Percentiles rank a stretch among this genome's conserved stretches.
These are phyloP conservation scores for Colletotrichum euphorbiae DNA, from an alignment of 2,329 filamentous ascomycete species.

Conservation along the genomic window DNA sequence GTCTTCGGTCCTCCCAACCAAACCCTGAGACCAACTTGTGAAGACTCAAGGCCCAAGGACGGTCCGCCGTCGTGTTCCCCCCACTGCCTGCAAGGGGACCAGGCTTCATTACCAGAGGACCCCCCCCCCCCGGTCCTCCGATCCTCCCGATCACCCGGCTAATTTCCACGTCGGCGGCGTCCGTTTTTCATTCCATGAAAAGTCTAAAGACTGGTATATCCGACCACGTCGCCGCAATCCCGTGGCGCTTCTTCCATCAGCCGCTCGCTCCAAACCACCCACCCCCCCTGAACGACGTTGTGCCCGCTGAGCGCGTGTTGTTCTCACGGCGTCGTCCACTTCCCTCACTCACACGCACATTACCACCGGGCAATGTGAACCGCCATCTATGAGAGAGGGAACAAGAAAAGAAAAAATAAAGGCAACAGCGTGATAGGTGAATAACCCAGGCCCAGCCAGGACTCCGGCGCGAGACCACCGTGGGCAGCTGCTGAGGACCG, in stretches of 20 bases:
- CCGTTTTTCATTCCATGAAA: not conserved
- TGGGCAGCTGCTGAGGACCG: not conserved
- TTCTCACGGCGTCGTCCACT: too few relatives aligned
- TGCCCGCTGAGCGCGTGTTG: too few relatives aligned
- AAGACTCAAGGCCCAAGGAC: too few relatives aligned
- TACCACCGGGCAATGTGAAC: too few relatives aligned
- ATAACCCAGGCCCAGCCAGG: too few relatives aligned
- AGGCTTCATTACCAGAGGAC: conserved; percentile 2
- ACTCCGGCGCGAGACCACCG: too few relatives aligned
- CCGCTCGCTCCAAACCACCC: too few relatives aligned
- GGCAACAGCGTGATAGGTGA: too few relatives aligned
- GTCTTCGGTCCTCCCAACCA: not conserved
- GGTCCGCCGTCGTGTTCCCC: not conserved
- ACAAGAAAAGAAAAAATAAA: too few relatives aligned
- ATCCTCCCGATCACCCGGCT: conserved; percentile 26
- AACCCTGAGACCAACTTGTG: conserved; percentile 4
- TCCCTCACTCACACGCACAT: too few relatives aligned
- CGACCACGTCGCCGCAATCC: conserved; percentile 15
- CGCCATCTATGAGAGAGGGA: too few relatives aligned
- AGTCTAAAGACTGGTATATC: not conserved
- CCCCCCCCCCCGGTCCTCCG: conserved; percentile 12
- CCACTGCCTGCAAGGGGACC: not conserved
- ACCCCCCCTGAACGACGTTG: too few relatives aligned
- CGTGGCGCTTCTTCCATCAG: not conserved
- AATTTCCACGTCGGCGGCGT: conserved; percentile 35